Percentiles rank a stretch among this genome's conserved stretches.
These are phyloP conservation scores for Aspergillus calidoustus DNA, from an alignment of 2,329 filamentous ascomycete genomes.

Conservation along the genomic window DNA sequence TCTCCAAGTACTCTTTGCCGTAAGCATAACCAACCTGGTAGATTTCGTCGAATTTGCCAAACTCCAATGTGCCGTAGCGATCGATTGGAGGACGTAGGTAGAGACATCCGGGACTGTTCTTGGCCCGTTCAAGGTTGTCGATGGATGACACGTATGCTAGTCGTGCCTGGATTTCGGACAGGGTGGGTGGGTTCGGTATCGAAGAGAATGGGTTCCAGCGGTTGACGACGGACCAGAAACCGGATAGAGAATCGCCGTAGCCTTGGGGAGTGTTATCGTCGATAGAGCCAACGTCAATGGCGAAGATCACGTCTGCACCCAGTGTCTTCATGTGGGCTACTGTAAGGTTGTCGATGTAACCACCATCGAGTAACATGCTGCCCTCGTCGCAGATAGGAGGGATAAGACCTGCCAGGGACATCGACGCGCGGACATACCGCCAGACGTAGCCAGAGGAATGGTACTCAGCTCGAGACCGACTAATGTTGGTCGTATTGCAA, in stretches of 20 bases:
- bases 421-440: slow-evolving; percentile 94
- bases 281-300: slow-evolving; percentile 88
- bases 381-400: slow-evolving; percentile 96
- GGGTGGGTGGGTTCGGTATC: slow-evolving; percentile 87
- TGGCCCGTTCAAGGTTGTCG: slow-evolving; percentile 91
- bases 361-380: slow-evolving; percentile 93
- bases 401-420: slow-evolving; percentile 91
- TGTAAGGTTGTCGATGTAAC: slow-evolving; percentile 95
- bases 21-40: slow-evolving; percentile 87
- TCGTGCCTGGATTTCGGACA: slow-evolving; percentile 93
- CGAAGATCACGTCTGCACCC: slow-evolving; percentile 92
- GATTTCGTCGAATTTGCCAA: slow-evolving; percentile 97
- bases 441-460: slow-evolving; percentile 97
- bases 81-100: slow-evolving; percentile 98
- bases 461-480: slow-evolving; percentile 86
- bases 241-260: slow-evolving; percentile 92
- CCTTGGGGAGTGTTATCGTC: slow-evolving; percentile 90
- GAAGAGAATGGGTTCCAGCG: slow-evolving; percentile 95
- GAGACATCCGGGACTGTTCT: slow-evolving; percentile 84
- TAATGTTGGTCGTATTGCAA: slow-evolving; percentile 99
- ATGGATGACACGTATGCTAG: slow-evolving; percentile 94
- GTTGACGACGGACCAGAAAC: slow-evolving; percentile 93
- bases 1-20: slow-evolving; percentile 77
- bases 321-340: slow-evolving; percentile 96
- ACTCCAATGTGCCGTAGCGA: slow-evolving; percentile 90